Conservation (phyloP, 148 eudicot species). For the Chenopodium berlandieri region DNA sequence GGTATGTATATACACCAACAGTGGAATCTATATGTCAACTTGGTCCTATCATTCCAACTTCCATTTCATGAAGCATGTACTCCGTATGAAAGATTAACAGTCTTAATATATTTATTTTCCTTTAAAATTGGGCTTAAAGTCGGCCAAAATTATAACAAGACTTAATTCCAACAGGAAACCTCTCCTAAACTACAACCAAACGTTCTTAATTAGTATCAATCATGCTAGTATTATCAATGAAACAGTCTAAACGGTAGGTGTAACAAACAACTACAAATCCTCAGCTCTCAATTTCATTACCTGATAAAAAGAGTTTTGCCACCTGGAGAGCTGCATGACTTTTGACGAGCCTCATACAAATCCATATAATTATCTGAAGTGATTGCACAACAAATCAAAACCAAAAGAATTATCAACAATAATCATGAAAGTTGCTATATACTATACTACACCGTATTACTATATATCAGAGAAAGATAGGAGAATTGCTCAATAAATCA, state of each 20-base stretch:
- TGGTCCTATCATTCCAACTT: background rate
- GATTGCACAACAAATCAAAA: background rate
- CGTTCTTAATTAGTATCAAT: background rate
- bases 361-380: constrained; percentile 53
- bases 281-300: constrained; percentile 22
- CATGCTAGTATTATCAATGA: background rate
- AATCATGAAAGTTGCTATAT: background rate
- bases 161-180: background rate
- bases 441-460: too few species aligned
- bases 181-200: background rate
- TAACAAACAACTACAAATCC: background rate
- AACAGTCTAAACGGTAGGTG: background rate
- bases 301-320: constrained; percentile 52
- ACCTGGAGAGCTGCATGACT: constrained; percentile 42
- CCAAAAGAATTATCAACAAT: background rate
- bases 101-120: too few species aligned
- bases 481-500: background rate
- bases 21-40: background rate
- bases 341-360: constrained; percentile 35
- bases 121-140: too few species aligned
- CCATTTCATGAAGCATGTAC: too few species aligned
- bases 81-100: too few species aligned
- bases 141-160: too few species aligned
- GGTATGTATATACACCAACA: background rate
- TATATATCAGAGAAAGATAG: background rate